These are phyloP conservation scores for Lagerstroemia speciosa DNA, from an alignment of 345 rosid genomes.

Conservation along the genomic window DNA sequence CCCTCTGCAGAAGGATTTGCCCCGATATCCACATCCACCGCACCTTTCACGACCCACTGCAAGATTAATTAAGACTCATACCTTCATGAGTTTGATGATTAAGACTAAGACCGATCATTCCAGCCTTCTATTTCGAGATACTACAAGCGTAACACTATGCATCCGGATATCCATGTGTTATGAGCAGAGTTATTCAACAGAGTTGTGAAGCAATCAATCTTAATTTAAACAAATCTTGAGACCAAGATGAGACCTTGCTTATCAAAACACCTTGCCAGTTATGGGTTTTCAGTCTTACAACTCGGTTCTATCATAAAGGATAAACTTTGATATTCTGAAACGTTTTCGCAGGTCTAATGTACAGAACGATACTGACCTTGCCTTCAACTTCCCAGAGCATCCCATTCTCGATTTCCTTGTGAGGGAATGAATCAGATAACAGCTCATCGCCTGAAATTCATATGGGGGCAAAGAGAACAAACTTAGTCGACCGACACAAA, in stretches of 20 bases:
- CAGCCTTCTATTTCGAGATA: background rate
- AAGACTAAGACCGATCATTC: background rate
- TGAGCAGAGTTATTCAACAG: background rate
- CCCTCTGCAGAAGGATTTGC: conserved; percentile 98
- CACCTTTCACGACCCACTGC: conserved; percentile 83
- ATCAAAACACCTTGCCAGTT: too few species aligned
- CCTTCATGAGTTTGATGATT: background rate
- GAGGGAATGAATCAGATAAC: conserved; percentile 81
- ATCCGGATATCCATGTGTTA: too few species aligned
- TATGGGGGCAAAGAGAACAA: too few species aligned
- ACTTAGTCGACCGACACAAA: background rate
- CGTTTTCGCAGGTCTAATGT: too few species aligned
- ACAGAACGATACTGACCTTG: conserved; percentile 40
- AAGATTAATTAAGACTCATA: background rate
- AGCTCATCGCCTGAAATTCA: conserved; percentile 69
- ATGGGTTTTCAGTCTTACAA: too few species aligned
- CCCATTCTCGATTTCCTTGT: conserved; percentile 76
- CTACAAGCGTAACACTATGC: background rate
- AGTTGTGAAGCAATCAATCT: background rate
- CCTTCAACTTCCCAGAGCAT: conserved; percentile 89
- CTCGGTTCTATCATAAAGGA: too few species aligned
- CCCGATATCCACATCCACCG: conserved; percentile 79
- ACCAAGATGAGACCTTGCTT: too few species aligned
- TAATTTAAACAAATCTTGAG: background rate
- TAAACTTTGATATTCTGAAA: too few species aligned